phyloP scores from a whole-genome alignment of 108 stramenopile species.

The Schizochytrium sp. region DNA sequence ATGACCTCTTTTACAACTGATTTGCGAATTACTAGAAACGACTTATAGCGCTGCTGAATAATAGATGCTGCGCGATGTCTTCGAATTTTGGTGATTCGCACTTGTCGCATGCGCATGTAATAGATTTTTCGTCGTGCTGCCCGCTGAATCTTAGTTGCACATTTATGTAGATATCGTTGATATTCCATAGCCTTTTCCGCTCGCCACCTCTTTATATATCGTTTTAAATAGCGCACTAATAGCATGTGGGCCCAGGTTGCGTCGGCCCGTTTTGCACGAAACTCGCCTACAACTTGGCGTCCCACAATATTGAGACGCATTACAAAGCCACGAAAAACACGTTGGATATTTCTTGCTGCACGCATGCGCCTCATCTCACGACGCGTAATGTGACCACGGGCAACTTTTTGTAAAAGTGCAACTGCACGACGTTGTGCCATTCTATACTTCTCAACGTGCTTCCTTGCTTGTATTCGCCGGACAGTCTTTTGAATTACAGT shows the following conservation, averaged over 20 bases:
- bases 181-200: neutral
- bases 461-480: neutral
- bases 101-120: neutral
- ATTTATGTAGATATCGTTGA: neutral
- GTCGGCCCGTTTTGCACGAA: neutral
- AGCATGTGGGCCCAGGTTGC: constrained; percentile 21
- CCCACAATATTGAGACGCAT: neutral
- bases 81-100: neutral
- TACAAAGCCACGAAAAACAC: neutral
- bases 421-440: neutral
- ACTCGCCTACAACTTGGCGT: neutral
- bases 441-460: neutral
- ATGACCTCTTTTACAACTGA: neutral
- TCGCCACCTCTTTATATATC: constrained; percentile 10
- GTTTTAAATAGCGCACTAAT: constrained; percentile 51
- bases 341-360: constrained; percentile 11
- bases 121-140: neutral
- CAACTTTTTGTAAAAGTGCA: neutral
- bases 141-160: neutral
- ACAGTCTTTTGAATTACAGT: neutral
- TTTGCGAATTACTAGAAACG: neutral
- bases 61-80: constrained; percentile 1
- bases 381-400: constrained; percentile 28
- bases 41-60: constrained; percentile 7
- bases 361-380: constrained; percentile 37